Evolutionary conservation across 2,329 filamentous ascomycete species (phyloP), one percentile per base, ranked within the genome.

Genomic region (Ophiostoma himal-ulmi): DNA sequence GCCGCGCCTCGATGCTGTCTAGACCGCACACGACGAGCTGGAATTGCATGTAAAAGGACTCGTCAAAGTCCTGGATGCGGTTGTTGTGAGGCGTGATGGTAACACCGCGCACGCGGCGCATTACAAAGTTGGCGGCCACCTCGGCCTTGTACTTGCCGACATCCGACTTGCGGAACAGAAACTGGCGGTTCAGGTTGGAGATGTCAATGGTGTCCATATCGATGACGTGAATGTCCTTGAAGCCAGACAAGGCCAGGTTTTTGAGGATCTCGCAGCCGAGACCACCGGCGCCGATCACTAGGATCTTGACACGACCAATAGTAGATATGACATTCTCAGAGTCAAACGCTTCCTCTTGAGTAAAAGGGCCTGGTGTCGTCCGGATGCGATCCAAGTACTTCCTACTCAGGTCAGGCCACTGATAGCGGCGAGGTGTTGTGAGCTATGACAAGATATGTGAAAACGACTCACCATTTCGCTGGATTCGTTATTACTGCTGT

Each of bases 131-230:
- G 10, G 95, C 95, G 3, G 95, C 95, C 62, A 97, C 92, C 77
- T 95, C 92, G 68, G 96, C 95, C 81, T 99, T 99, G 75, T 86
- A 92, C 77, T 93, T 94, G 52, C 96, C 95, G 37, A 99, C 94
- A 78, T 99, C 95, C 72, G 88, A 84, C 75, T 94, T 87, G 30
- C 95, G 92, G 81, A 99, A 99, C 71, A 99, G 88, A 77, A 99
- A 99, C 77, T 99, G 95, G 60, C 95, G 91, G 80, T 99, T 99
- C 30, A 99, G 86, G 79, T 99, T 99, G 68, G 94, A 97, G 72
- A 99, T 94, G 78, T 99, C 95, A 79, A 99, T 99, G 1, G 94
- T 99, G 80, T 99, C 93, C 95, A 99, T 99, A 81, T 99, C 95
- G 76, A 99, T 98, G 71, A 99, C 95, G 82, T 99, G 93, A 75